These are phyloP conservation scores for Candolleomyces efflorescens DNA, from an alignment of 768 basidiomycete species.

Conservation along the genomic window DNA sequence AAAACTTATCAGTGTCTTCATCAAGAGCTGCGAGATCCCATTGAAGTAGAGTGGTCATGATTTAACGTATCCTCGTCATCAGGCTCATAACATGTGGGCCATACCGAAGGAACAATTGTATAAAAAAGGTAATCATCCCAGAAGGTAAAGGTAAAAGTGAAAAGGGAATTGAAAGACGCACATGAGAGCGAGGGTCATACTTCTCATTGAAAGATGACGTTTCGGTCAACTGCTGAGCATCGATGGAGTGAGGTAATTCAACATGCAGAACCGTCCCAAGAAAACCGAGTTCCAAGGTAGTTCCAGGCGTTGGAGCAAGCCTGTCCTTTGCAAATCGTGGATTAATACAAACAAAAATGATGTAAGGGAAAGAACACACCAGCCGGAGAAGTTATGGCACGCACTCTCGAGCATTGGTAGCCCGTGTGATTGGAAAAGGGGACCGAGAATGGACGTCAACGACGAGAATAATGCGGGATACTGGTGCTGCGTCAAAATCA, in stretches of 20 bases:
- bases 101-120: too few relatives aligned
- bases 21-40: too few relatives aligned
- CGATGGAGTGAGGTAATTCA: conserved; percentile 61
- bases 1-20: neutral
- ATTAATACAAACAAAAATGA: neutral
- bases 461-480: conserved; percentile 82
- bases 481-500: conserved; percentile 74
- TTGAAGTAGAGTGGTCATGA: too few relatives aligned
- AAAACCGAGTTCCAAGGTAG: conserved; percentile 75
- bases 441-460: conserved; percentile 63
- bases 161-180: conserved; percentile 20
- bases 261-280: conserved; percentile 72
- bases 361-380: conserved; percentile 45
- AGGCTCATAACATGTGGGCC: too few relatives aligned
- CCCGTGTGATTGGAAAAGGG: conserved; percentile 69
- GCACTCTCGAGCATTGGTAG: conserved; percentile 80
- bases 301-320: conserved; percentile 69
- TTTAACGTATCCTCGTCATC: too few relatives aligned
- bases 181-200: conserved; percentile 51
- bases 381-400: conserved; percentile 79
- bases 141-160: neutral
- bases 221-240: conserved; percentile 70
- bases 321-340: conserved; percentile 50
- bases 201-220: conserved; percentile 46
- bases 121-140: neutral